Evolutionary conservation across 1,139 yeast species (phyloP).

Genomic region (Suhomyces maxii): DNA sequence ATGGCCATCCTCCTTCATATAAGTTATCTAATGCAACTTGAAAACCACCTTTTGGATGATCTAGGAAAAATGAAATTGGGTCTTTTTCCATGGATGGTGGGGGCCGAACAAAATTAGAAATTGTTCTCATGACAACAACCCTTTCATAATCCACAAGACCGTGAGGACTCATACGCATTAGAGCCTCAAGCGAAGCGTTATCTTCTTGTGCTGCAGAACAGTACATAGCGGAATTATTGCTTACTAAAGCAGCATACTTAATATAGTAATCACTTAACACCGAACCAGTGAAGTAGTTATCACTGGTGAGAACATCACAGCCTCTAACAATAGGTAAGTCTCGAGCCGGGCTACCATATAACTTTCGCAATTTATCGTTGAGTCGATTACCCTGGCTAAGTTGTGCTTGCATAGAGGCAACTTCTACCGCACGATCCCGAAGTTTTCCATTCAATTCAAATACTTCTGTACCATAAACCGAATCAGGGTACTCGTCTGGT

Average conservation of each 20-base stretch:
- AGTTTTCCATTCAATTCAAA: slow-evolving; percentile 58
- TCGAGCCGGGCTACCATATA: slow-evolving; percentile 50
- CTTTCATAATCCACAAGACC: slow-evolving; percentile 59
- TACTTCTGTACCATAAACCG: slow-evolving; percentile 63
- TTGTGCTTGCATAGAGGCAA: slow-evolving; percentile 42
- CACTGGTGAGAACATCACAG: slow-evolving; percentile 61
- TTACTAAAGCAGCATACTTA: slow-evolving; percentile 46
- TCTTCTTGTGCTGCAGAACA: slow-evolving; percentile 68
- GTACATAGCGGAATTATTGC: slow-evolving; percentile 58
- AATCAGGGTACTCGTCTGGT: slow-evolving; percentile 51
- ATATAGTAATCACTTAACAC: slow-evolving; percentile 49
- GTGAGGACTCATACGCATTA: slow-evolving; percentile 50
- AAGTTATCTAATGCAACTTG: slow-evolving; percentile 50
- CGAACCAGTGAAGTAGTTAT: slow-evolving; percentile 57
- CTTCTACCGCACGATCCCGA: slow-evolving; percentile 54
- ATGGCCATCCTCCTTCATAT: slow-evolving; percentile 52
- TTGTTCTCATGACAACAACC: slow-evolving; percentile 58
- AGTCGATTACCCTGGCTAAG: slow-evolving; percentile 44
- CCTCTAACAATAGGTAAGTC: slow-evolving; percentile 46
- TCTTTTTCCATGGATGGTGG: slow-evolving; percentile 43
- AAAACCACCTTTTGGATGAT: slow-evolving; percentile 52
- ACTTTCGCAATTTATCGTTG: slow-evolving; percentile 44
- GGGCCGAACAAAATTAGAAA: slow-evolving; percentile 58
- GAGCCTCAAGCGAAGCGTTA: slow-evolving; percentile 59
- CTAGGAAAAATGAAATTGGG: slow-evolving; percentile 49